phyloP scores from a whole-genome alignment of 768 basidiomycete species.

The Xerocomellus amylosporus region DNA sequence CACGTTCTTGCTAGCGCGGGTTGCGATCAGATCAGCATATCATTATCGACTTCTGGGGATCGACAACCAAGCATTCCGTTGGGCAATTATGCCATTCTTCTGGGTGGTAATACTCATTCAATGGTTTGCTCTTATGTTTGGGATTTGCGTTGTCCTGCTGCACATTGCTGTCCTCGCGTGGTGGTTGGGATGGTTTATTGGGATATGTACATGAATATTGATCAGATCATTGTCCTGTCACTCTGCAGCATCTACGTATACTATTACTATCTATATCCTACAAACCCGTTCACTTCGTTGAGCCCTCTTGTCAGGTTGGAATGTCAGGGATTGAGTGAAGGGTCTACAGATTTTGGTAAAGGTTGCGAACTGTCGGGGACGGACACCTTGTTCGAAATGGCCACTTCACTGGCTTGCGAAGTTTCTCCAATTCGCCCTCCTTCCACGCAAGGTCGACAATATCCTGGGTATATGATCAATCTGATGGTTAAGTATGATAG shows the following conservation, averaged over 20 bases:
- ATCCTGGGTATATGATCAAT: slow-evolving; percentile 41
- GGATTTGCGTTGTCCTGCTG: slow-evolving; percentile 53
- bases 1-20: slow-evolving; percentile 54
- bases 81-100: slow-evolving; percentile 61
- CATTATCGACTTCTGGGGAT: slow-evolving; percentile 59
- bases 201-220: slow-evolving; percentile 39
- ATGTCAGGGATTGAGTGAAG: neutral
- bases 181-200: slow-evolving; percentile 75
- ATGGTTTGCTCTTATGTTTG: slow-evolving; percentile 63
- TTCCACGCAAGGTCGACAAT: slow-evolving; percentile 66
- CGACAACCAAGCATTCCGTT: slow-evolving; percentile 58
- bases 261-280: slow-evolving; percentile 13
- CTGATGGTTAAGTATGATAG: neutral
- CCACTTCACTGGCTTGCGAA: slow-evolving; percentile 17
- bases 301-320: neutral
- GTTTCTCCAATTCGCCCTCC: slow-evolving; percentile 43
- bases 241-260: slow-evolving; percentile 6
- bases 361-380: slow-evolving; percentile 2
- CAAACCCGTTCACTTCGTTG: neutral
- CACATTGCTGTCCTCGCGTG: slow-evolving; percentile 60
- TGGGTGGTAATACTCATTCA: slow-evolving; percentile 62
- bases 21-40: slow-evolving; percentile 52
- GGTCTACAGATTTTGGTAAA: slow-evolving; percentile 1
- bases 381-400: neutral
- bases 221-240: neutral